Evolutionary conservation across 2,329 filamentous ascomycete genomes (phyloP), one percentile per base, ranked within the genome.

Genomic region (Penicillium sp.): DNA sequence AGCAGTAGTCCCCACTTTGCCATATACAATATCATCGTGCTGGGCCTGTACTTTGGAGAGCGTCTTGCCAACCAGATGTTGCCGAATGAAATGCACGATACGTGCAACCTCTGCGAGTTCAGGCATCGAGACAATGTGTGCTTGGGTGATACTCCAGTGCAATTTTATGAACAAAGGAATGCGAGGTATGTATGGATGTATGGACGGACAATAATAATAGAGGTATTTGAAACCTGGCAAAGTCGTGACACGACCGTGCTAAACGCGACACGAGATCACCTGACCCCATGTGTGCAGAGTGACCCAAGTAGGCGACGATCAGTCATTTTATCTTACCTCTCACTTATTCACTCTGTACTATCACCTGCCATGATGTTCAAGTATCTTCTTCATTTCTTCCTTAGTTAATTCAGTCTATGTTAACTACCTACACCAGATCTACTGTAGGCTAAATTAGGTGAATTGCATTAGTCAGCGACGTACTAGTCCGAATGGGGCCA

Each of bases 21-120:
- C 92, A 73, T 92, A 99, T 5, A 99, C 83, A 68, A 89, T 93
- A 64, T 80, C 78, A 76, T 99, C 93, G 66, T 96, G 87, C 58
- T 87, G 82, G 11, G 90, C 88, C 21, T 83, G 79, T 51, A 90
- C 88, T 36, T 82, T 83, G 43, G 81, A 77, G 56, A 99, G 87
- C 9, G 82, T 89, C 76, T 91, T 94, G 52, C 91, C 91, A 24
- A 95, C 88, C n/a, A 96, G 82, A 72, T 91, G 85, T 60, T 89
- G 87, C 56, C 86, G 87, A 34, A 99, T 84, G 71, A 88, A 95
- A 71, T 96, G 89, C 46, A 95, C 91, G 61, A 93, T 85, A 39
- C 92, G 89, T 18, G 91, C 89, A 62, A 97, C 89, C 87, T 81
- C 78, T 19, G 76, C 75, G 61, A 81, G 73, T 52, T 81, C 78